phyloP scores from a whole-genome alignment of 108 stramenopile genomes.

The Hondaea fermentalgiana region DNA sequence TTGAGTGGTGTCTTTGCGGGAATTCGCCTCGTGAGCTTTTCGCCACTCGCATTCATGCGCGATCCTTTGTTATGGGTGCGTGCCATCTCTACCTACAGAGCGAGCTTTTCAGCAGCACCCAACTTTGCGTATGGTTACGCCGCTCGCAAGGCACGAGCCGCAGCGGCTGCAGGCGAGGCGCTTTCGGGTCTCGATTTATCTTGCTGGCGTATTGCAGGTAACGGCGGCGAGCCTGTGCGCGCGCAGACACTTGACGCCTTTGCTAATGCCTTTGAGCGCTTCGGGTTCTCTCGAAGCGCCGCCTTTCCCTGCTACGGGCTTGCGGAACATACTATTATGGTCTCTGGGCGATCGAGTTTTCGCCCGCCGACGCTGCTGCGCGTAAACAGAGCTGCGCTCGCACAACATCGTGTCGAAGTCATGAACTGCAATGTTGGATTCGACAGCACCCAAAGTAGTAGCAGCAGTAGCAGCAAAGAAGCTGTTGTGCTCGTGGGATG shows the following conservation, averaged over 20 bases:
- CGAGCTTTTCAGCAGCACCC: slow-evolving; percentile 87
- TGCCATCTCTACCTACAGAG: slow-evolving; percentile 65
- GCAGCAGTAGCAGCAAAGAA: not conserved
- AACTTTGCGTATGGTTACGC: slow-evolving; percentile 89
- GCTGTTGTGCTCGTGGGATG: not conserved
- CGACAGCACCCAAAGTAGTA: no score
- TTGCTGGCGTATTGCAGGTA: slow-evolving; percentile 75
- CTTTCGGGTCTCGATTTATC: slow-evolving; percentile 57
- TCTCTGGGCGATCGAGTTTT: not conserved
- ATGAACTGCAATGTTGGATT: not conserved
- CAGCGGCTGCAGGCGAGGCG: slow-evolving; percentile 5
- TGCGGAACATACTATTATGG: not conserved
- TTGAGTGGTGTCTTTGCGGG: slow-evolving; percentile 84
- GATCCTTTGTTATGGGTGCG: slow-evolving; percentile 82
- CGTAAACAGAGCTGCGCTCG: not conserved
- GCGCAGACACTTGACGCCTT: slow-evolving; percentile 63
- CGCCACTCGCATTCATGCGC: slow-evolving; percentile 82
- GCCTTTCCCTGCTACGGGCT: slow-evolving; percentile 53
- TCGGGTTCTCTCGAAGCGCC: slow-evolving; percentile 59
- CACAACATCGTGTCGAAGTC: not conserved
- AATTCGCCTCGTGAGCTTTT: slow-evolving; percentile 76
- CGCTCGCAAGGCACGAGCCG: slow-evolving; percentile 56
- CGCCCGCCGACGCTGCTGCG: not conserved
- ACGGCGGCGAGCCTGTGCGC: slow-evolving; percentile 90
- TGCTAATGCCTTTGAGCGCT: slow-evolving; percentile 54